phyloP scores from a whole-genome alignment of 768 basidiomycete genomes.

The Tricholoma flavovirens region DNA sequence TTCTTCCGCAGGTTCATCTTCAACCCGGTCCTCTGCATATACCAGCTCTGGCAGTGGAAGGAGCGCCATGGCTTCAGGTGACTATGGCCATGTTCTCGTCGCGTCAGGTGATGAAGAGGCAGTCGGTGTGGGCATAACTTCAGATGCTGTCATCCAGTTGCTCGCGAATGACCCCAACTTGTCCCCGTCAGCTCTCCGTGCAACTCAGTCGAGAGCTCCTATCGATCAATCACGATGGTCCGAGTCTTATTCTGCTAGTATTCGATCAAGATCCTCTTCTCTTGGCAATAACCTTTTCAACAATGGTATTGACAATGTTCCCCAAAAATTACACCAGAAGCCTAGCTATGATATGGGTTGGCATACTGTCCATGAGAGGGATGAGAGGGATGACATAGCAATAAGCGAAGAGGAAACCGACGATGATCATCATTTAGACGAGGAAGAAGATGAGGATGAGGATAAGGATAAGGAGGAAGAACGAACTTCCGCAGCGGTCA shows the following conservation, averaged over 20 bases:
- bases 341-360: slow-evolving; percentile 75
- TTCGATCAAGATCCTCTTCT: slow-evolving; percentile 69
- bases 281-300: slow-evolving; percentile 39
- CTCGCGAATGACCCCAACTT: slow-evolving; percentile 46
- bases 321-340: slow-evolving; percentile 50
- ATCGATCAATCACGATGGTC: slow-evolving; percentile 70
- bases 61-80: slow-evolving; percentile 45
- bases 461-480: slow-evolving; percentile 52
- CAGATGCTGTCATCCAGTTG: slow-evolving; percentile 61
- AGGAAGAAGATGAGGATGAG: slow-evolving; percentile 47
- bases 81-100: slow-evolving; percentile 63
- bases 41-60: slow-evolving; percentile 63
- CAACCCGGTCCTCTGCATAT: slow-evolving; percentile 74
- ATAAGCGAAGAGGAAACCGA: slow-evolving; percentile 33
- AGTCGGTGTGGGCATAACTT: slow-evolving; percentile 53
- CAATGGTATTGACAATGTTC: slow-evolving; percentile 35
- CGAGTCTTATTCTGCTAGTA: slow-evolving; percentile 56
- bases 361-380: slow-evolving; percentile 60
- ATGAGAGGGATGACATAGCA: slow-evolving; percentile 25
- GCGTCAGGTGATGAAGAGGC: slow-evolving; percentile 56
- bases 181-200: slow-evolving; percentile 36
- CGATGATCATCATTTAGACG: slow-evolving; percentile 34
- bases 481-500: slow-evolving; percentile 68
- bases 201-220: slow-evolving; percentile 41
- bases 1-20: slow-evolving; percentile 68